These are phyloP conservation scores for Mallotus japonicus DNA, from an alignment of 441 rosid species.

Conservation along the genomic window DNA sequence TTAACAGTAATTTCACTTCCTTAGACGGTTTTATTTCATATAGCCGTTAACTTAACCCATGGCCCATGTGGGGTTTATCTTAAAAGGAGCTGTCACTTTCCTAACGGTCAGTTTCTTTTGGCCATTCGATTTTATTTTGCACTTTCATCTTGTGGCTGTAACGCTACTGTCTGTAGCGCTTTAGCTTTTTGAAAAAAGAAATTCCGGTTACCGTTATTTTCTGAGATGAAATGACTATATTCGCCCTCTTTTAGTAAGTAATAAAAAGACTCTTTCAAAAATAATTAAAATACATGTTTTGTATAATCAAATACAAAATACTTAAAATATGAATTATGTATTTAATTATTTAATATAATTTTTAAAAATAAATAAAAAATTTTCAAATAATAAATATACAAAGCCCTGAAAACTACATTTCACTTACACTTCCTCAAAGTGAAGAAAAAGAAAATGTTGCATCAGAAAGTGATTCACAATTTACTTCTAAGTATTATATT, in stretches of 20 bases:
- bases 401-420: no score
- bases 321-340: no score
- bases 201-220: background rate
- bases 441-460: no score
- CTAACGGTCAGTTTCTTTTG: conserved; percentile 33
- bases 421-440: no score
- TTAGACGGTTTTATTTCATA: background rate
- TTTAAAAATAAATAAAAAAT: no score
- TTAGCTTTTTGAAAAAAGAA: background rate
- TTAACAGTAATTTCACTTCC: background rate
- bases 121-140: background rate
- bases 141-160: background rate
- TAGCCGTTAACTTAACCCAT: conserved; percentile 25
- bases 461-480: no score
- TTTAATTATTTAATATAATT: no score
- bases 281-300: no score
- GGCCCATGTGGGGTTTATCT: background rate
- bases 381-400: no score
- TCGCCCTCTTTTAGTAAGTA: background rate
- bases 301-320: no score
- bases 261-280: no score
- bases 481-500: no score
- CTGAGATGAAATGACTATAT: background rate
- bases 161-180: background rate
- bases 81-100: conserved; percentile 28